Conservation (phyloP, 78 protist species). For the Protostelium mycophagum region DNA sequence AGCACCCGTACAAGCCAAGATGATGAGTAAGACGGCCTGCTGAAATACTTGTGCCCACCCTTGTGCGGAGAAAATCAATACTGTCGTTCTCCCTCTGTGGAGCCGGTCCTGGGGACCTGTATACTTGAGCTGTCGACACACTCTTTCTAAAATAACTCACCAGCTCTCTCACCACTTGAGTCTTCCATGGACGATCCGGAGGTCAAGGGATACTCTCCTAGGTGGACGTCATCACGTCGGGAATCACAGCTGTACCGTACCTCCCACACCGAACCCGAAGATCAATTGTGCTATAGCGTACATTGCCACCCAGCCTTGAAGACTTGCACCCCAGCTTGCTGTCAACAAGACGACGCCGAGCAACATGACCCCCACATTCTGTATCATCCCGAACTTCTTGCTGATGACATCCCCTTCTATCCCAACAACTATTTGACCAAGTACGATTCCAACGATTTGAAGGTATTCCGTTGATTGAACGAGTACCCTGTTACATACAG, state of each 20-base stretch:
- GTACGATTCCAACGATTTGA: not conserved
- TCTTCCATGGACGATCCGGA: not conserved
- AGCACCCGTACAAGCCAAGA: not conserved
- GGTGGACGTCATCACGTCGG: no score
- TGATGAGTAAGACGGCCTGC: not conserved
- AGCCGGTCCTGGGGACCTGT: not conserved
- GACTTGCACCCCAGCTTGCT: not conserved
- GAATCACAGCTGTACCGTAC: no score
- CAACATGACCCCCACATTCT: not conserved
- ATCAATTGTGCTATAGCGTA: not conserved
- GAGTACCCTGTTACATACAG: not conserved
- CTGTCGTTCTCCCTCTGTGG: not conserved
- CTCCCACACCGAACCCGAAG: not conserved
- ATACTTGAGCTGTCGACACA: not conserved
- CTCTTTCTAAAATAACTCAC: not conserved
- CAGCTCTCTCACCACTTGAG: not conserved
- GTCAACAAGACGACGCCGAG: not conserved
- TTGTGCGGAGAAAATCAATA: not conserved
- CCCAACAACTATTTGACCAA: not conserved
- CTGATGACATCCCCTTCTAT: not conserved
- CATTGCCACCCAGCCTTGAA: not conserved
- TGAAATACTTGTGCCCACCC: not conserved
- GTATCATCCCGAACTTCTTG: not conserved
- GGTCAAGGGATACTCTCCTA: not conserved
- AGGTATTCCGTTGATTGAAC: not conserved